Conservation (phyloP, 208 protist species). For the Willaertia magna region DNA sequence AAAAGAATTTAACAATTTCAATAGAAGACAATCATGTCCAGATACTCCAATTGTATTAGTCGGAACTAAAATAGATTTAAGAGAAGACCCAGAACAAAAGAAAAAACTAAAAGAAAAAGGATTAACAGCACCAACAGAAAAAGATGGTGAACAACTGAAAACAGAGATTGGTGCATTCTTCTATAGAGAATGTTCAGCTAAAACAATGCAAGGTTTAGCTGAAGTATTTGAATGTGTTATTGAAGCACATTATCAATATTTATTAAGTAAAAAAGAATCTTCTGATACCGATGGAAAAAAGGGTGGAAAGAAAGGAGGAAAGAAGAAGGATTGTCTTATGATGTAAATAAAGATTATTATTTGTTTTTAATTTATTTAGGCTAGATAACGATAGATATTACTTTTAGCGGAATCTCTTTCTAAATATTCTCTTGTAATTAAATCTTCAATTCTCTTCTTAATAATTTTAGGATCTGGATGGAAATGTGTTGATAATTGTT, state of each 20-base stretch:
- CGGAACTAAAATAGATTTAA: conserved; percentile 72
- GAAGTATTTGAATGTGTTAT: conserved; percentile 60
- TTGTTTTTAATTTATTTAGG: not conserved
- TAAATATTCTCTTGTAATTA: conserved; percentile 17
- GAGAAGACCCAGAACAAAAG: conserved; percentile 40
- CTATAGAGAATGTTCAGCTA: conserved; percentile 33
- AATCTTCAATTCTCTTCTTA: conserved; percentile 15
- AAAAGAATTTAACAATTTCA: no score
- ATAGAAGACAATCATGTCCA: conserved; percentile 35
- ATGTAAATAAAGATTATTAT: no score
- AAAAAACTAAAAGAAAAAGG: conserved; percentile 25
- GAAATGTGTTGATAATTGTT: not conserved
- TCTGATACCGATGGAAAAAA: not conserved
- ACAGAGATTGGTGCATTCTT: conserved; percentile 22
- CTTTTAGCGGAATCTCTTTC: not conserved
- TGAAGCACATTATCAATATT: conserved; percentile 8
- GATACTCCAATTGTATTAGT: conserved; percentile 61
- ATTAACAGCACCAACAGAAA: conserved; percentile 27
- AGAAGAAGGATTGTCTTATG: not conserved
- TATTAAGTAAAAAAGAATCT: not conserved
- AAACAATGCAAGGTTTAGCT: conserved; percentile 53
- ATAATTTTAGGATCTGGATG: conserved; percentile 8
- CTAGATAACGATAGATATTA: not conserved
- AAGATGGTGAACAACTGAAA: conserved; percentile 26
- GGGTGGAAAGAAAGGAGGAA: not conserved